Evolutionary conservation across 768 basidiomycete species (phyloP).

Genomic region (Gymnopilus junonius): DNA sequence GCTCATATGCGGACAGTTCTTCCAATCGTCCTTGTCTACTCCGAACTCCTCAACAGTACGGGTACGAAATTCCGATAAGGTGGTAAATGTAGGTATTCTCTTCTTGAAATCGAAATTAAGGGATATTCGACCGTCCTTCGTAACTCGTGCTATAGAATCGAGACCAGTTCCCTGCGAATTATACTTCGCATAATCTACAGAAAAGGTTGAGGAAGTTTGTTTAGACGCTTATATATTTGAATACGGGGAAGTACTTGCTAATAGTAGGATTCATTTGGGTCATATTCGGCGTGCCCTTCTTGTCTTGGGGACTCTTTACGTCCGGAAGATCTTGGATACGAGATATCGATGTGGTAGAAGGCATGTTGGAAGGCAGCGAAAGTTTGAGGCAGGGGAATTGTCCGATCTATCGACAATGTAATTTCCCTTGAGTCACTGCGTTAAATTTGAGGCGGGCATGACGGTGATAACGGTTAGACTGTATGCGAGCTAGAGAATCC

Average conservation of each 20-base stretch:
- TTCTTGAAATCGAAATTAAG: conserved; percentile 53
- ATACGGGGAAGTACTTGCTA: not conserved
- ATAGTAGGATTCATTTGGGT: not conserved
- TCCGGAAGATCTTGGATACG: not conserved
- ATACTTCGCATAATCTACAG: conserved; percentile 43
- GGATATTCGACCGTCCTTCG: conserved; percentile 50
- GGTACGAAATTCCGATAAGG: conserved; percentile 38
- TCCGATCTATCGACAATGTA: not conserved
- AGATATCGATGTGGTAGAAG: not conserved
- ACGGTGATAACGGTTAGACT: not conserved
- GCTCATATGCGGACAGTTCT: conserved; percentile 43
- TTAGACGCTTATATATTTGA: not conserved
- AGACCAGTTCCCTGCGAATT: conserved; percentile 45
- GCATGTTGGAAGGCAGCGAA: not conserved
- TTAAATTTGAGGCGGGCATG: not conserved
- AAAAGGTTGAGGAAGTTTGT: not conserved
- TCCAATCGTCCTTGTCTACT: conserved; percentile 42
- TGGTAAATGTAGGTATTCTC: conserved; percentile 52
- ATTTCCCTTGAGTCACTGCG: not conserved
- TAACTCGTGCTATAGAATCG: conserved; percentile 42
- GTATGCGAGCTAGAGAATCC: no score
- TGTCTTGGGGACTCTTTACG: not conserved
- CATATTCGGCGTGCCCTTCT: not conserved
- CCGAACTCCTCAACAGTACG: conserved; percentile 54
- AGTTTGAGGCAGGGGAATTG: not conserved